Base-by-base conservation (phyloP, 352 stramenopile genomes). In the Phytophthora citrophthora region DNA sequence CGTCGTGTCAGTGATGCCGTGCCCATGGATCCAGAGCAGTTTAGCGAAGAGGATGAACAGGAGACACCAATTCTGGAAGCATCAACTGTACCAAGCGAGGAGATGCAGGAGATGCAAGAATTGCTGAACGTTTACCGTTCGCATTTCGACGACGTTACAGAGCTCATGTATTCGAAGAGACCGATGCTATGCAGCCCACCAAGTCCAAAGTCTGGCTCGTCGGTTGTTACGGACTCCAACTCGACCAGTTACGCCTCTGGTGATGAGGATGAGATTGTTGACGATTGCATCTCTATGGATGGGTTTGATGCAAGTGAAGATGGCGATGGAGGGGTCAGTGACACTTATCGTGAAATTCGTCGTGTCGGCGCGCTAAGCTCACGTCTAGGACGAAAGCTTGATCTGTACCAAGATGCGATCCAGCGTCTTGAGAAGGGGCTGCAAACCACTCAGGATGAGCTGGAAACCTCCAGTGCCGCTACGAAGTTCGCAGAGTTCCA, bases 401-500 rank as follows among this genome's bases (percentile, higher is more conserved):
- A 94, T 10, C 70, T 79, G 10, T 94, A 81, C 40, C 79, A 94
- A 54, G 86, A 91, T 38, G 70, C 69, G 2, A 88, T 94, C 38
- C 79, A 90, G 40, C 81, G 84, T 11, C 54, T 93, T 12, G 80
- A 94, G 48, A 88, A 89, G 44, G 74, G 83, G 24, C 48, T 91
- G 38, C 45, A 87, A 40, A 72, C 75, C 11, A 79, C 73, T 0
- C 81, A 91, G 47, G 86, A 94, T 26, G 86, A 94, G 23, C 70
- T 93, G n/a, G 86, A 94, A 57, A 94, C 86, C 2, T 86, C 83
- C 1, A 91, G 77, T 38, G 78, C 80, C 12, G 80, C 86, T 11
- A 87, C 82, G 2, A 94, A 94, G 41, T 94, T 91, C 61, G 86
- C 83, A 13, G 83, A 94, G 54, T 94, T 91, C 38, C 81, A 93